Evolutionary conservation across 176 grass and related monocot species (phyloP).

Genomic region (Triticum urartu): DNA sequence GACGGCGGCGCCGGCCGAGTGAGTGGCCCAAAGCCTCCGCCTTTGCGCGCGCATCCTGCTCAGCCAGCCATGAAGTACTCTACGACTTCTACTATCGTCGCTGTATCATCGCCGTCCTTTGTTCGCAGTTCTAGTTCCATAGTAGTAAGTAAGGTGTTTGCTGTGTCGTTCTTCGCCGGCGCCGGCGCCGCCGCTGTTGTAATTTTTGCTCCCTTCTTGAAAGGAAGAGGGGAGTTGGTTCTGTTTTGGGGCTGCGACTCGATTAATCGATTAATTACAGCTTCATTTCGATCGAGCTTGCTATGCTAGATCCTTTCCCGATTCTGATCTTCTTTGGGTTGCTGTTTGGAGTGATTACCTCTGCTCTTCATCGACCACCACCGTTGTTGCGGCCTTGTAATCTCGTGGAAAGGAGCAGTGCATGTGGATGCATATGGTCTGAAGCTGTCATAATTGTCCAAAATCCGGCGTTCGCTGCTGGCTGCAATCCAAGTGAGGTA

Average conservation of each 20-base stretch:
- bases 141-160: slow-evolving; percentile 5
- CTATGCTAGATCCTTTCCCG: neutral
- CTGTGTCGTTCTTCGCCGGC: slow-evolving; percentile 13
- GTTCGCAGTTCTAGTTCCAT: slow-evolving; percentile 24
- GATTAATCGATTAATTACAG: slow-evolving; percentile 27
- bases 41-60: neutral
- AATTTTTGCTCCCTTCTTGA: slow-evolving; percentile 52
- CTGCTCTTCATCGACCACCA: neutral
- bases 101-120: neutral
- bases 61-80: neutral
- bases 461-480: slow-evolving; percentile 1
- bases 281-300: neutral
- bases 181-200: slow-evolving; percentile 22
- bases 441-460: slow-evolving; percentile 10
- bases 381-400: neutral
- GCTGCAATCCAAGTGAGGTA: neutral
- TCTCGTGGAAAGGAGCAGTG: neutral
- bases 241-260: slow-evolving; percentile 20
- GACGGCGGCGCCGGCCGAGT: slow-evolving; percentile 22
- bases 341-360: slow-evolving; percentile 20
- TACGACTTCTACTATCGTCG: neutral
- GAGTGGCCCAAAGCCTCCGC: neutral
- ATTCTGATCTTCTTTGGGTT: neutral
- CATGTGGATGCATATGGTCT: neutral
- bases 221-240: slow-evolving; percentile 17